These are phyloP conservation scores for Daldinia decipiens DNA, from an alignment of 495 filamentous ascomycete genomes.

Conservation along the genomic window DNA sequence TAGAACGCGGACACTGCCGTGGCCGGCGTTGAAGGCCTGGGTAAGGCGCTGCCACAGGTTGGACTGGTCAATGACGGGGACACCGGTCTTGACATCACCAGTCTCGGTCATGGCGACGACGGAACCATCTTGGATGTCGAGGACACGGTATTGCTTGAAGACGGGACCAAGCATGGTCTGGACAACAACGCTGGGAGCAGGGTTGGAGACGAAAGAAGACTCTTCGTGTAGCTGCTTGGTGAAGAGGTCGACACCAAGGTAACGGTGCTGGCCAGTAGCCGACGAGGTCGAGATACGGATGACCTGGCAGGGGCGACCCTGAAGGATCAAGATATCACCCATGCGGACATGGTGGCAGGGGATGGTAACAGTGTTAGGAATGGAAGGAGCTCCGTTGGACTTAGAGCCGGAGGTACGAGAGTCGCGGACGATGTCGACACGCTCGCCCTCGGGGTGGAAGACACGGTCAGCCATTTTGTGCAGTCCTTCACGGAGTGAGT, in stretches of 20 bases:
- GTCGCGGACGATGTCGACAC: conserved; percentile 61
- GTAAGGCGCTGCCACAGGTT: conserved; percentile 82
- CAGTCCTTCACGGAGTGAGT: conserved; percentile 89
- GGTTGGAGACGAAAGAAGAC: conserved; percentile 97
- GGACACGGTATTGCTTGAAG: conserved; percentile 99
- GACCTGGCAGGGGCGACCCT: conserved; percentile 99
- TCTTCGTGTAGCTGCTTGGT: conserved; percentile 97
- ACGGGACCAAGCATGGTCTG: conserved; percentile 99
- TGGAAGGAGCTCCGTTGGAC: conserved; percentile 50
- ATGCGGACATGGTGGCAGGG: conserved; percentile 99
- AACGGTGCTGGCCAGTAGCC: conserved; percentile 98
- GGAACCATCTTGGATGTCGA: conserved; percentile 90
- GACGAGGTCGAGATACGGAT: conserved; percentile 99
- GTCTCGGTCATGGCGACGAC: conserved; percentile 65
- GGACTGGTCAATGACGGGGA: conserved; percentile 93
- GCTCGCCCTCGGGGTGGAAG: conserved; percentile 72
- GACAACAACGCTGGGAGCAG: conserved; percentile 92
- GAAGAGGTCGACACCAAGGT: conserved; percentile 99
- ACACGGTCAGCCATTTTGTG: conserved; percentile 85
- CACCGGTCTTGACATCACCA: conserved; percentile 96
- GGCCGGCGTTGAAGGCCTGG: conserved; percentile 88
- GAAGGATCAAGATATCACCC: conserved; percentile 97
- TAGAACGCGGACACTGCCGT: conserved; percentile 91
- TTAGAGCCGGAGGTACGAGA: conserved; percentile 42
- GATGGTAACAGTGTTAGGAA: conserved; percentile 92